Conservation (phyloP, 2,329 filamentous ascomycete species). For the Chaetothyriales sp. region DNA sequence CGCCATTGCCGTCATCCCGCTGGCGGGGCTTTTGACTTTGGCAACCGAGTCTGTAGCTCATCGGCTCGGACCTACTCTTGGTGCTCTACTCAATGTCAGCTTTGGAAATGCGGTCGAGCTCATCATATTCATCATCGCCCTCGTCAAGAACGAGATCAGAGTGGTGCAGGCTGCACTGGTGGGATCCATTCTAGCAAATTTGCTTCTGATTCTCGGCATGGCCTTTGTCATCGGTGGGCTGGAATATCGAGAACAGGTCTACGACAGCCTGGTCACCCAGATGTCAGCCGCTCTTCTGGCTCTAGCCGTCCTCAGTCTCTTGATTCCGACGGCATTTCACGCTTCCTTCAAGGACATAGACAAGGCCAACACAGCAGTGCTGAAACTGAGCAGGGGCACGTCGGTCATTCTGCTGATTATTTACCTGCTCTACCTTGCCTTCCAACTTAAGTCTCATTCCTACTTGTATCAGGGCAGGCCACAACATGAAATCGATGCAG, state of each 20-base stretch:
- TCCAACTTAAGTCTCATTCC: slow-evolving; percentile 63
- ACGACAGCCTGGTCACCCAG: slow-evolving; percentile 83
- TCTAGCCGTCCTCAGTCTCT: slow-evolving; percentile 64
- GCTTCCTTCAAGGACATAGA: slow-evolving; percentile 4
- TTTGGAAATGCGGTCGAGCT: slow-evolving; percentile 43
- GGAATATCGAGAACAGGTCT: slow-evolving; percentile 64
- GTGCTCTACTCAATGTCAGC: slow-evolving; percentile 75
- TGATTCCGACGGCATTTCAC: slow-evolving; percentile 47
- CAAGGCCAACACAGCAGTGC: slow-evolving; percentile 1
- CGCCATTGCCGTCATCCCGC: slow-evolving; percentile 79
- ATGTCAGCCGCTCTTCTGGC: slow-evolving; percentile 70
- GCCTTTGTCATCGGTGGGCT: slow-evolving; percentile 69
- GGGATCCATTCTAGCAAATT: slow-evolving; percentile 85
- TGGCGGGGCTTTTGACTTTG: slow-evolving; percentile 76
- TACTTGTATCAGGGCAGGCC: too few relatives aligned
- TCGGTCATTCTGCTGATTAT: slow-evolving; percentile 60
- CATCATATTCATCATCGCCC: slow-evolving; percentile 61
- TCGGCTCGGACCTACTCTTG: slow-evolving; percentile 63
- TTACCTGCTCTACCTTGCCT: slow-evolving; percentile 62
- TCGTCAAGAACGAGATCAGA: slow-evolving; percentile 56
- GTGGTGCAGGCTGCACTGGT: slow-evolving; percentile 96
- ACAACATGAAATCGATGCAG: too few relatives aligned
- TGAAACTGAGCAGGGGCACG: slow-evolving; percentile 40
- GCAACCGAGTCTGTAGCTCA: slow-evolving; percentile 74
- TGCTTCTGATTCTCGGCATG: slow-evolving; percentile 73